Evolutionary conservation across 352 stramenopile species (phyloP), one percentile per base, ranked within the genome.

Genomic region (Pythium folliculosum): DNA sequence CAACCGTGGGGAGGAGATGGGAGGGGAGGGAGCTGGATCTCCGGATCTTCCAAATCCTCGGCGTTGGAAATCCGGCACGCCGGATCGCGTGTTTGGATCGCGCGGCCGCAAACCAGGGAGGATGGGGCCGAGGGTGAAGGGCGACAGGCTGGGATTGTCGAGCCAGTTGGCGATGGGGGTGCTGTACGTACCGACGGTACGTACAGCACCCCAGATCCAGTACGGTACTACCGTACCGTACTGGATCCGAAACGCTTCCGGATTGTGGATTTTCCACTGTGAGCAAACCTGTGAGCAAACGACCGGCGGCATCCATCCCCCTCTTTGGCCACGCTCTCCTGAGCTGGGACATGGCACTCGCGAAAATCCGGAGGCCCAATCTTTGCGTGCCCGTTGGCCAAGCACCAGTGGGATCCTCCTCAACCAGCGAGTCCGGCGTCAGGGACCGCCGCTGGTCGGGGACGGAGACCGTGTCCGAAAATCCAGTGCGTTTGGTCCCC

Each of bases 71-170:
- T 32, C 27, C 27, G 27, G 27, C 27, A 32, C 27, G 2, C 52
- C 52, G 52, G 52, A 59, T 59, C 52, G 14, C 54, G 54, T 60
- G 54, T 60, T 60, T 48, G 54, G 54, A 50, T 45, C 44, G 5
- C 44, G 44, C n/a, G 44, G 51, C 50, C 50, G 25, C 52, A 55
- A 55, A 55, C 49, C 49, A 55, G 49, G 49, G 48, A 32, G 23
- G 49, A 55, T 55, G 49, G 49, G 49, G 17, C 12, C 37, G 9
- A 43, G 9, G 37, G 37, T 12, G 37, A 43, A 12, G 37, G 37
- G 37, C 37, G 37, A 43, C 37, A 43, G 37, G 37, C 37, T 7
- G 3, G 10, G 37, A 43, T 12, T 43, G 37, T 43, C 37, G 37
- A 43, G 37, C 37, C 37, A 43, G 37, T 43, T 43, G 37, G 37